Conservation (phyloP, 352 stramenopile genomes). For the Nothophytophthora sp. region DNA sequence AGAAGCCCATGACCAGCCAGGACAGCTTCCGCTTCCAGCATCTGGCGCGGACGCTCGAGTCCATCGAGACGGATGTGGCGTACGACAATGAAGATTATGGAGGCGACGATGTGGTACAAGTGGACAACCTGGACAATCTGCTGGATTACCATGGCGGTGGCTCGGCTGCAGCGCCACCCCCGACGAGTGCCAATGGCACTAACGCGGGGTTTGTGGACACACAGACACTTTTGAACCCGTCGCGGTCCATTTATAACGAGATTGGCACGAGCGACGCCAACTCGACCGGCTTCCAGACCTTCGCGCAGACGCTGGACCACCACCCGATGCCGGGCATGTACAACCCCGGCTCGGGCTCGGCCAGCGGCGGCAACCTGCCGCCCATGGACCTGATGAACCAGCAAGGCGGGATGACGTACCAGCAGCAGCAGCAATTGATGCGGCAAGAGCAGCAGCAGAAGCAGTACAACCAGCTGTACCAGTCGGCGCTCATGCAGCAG, state of each 20-base stretch:
- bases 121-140: slow-evolving; percentile 87
- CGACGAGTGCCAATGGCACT: slow-evolving; percentile 2
- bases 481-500: slow-evolving; percentile 47
- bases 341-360: slow-evolving; percentile 6
- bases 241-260: slow-evolving; percentile 56
- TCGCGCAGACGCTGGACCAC: slow-evolving; percentile 26
- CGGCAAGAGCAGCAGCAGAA: slow-evolving; percentile 61
- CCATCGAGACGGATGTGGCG: slow-evolving; percentile 79
- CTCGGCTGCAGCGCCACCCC: slow-evolving; percentile 4
- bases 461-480: slow-evolving; percentile 62
- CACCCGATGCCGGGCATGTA: slow-evolving; percentile 39
- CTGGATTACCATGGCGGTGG: slow-evolving; percentile 70
- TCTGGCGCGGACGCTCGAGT: slow-evolving; percentile 72
- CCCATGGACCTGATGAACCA: slow-evolving; percentile 39
- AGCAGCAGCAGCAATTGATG: slow-evolving; percentile 49
- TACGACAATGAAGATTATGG: slow-evolving; percentile 88
- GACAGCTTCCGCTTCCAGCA: slow-evolving; percentile 89
- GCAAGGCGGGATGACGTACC: slow-evolving; percentile 37
- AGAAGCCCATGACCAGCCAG: slow-evolving; percentile 87
- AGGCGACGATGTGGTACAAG: slow-evolving; percentile 77
- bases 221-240: slow-evolving; percentile 62
- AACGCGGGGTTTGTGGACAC: slow-evolving; percentile 62
- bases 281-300: slow-evolving; percentile 28
- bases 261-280: slow-evolving; percentile 16
- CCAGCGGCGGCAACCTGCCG: slow-evolving; percentile 11